Conservation (phyloP, 1,284 basidiomycete genomes). For the Meira nashicola region DNA sequence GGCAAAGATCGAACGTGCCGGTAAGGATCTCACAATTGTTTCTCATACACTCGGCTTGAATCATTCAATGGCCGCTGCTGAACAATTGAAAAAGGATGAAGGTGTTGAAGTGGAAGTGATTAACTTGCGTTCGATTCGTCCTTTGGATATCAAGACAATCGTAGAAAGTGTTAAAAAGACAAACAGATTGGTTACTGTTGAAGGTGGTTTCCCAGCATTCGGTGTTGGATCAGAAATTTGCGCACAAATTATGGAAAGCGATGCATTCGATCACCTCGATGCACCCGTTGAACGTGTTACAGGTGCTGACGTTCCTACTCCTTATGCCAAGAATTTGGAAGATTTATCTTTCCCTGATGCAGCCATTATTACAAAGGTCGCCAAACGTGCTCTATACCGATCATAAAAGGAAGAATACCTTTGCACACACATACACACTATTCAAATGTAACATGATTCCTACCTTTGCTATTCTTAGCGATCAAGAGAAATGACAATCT, state of each 20-base stretch:
- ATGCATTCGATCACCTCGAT: slow-evolving; percentile 62
- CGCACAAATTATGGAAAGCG: slow-evolving; percentile 74
- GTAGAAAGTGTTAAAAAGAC: slow-evolving; percentile 96
- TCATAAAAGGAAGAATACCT: neutral
- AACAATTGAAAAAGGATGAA: slow-evolving; percentile 80
- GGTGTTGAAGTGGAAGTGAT: slow-evolving; percentile 97
- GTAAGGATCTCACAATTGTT: slow-evolving; percentile 89
- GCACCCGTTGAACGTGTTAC: slow-evolving; percentile 96
- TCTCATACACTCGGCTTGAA: slow-evolving; percentile 62
- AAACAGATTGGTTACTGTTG: slow-evolving; percentile 87
- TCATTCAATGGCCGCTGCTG: slow-evolving; percentile 64
- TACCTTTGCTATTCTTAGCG: too few relatives aligned
- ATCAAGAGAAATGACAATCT: too few relatives aligned
- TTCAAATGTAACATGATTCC: too few relatives aligned
- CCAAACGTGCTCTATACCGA: slow-evolving; percentile 48
- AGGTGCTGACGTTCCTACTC: slow-evolving; percentile 64
- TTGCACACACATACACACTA: neutral
- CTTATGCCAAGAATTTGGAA: slow-evolving; percentile 60
- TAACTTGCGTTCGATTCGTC: slow-evolving; percentile 91
- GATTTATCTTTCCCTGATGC: slow-evolving; percentile 46
- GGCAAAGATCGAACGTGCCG: slow-evolving; percentile 89
- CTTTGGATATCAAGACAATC: slow-evolving; percentile 77
- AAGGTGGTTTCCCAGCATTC: slow-evolving; percentile 97
- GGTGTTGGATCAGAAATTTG: slow-evolving; percentile 97
- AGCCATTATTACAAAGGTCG: slow-evolving; percentile 38